Evolutionary conservation across 2,329 filamentous ascomycete genomes (phyloP).

Genomic region (Trichoderma koningii): DNA sequence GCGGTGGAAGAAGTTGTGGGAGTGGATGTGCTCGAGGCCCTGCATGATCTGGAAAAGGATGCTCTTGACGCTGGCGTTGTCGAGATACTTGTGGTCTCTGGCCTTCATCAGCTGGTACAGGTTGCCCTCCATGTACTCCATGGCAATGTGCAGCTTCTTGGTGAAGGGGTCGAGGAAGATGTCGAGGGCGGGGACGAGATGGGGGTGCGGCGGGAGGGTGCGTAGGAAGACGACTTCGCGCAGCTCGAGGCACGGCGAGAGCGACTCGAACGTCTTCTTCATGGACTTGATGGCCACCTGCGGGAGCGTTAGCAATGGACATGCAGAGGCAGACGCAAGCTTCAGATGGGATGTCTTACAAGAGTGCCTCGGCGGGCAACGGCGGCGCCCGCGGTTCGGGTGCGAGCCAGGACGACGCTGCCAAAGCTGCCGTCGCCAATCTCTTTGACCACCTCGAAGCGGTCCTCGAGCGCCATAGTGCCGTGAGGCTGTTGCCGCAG

Average conservation of each 20-base stretch:
- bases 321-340: too few relatives aligned
- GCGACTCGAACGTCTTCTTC: slow-evolving; percentile 98
- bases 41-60: slow-evolving; percentile 97
- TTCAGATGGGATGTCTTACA: slow-evolving; percentile 58
- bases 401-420: slow-evolving; percentile 88
- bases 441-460: slow-evolving; percentile 96
- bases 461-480: slow-evolving; percentile 77
- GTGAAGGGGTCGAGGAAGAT: slow-evolving; percentile 96
- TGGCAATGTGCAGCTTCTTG: slow-evolving; percentile 95
- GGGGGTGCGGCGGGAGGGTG: slow-evolving; percentile 81
- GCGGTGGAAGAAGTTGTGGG: slow-evolving; percentile 96
- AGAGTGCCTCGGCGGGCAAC: slow-evolving; percentile 88
- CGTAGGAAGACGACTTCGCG: slow-evolving; percentile 96
- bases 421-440: slow-evolving; percentile 99
- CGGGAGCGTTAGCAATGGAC: slow-evolving; percentile 28
- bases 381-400: slow-evolving; percentile 84
- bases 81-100: slow-evolving; percentile 89
- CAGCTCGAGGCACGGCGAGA: slow-evolving; percentile 85
- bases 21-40: slow-evolving; percentile 94
- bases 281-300: slow-evolving; percentile 99
- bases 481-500: slow-evolving; percentile 65
- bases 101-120: slow-evolving; percentile 99
- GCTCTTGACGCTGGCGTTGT: slow-evolving; percentile 91
- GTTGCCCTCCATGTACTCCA: slow-evolving; percentile 99
- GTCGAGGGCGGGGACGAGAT: slow-evolving; percentile 95